phyloP scores from a whole-genome alignment of 257 asterid genomes.

The Solanum rostratum region DNA sequence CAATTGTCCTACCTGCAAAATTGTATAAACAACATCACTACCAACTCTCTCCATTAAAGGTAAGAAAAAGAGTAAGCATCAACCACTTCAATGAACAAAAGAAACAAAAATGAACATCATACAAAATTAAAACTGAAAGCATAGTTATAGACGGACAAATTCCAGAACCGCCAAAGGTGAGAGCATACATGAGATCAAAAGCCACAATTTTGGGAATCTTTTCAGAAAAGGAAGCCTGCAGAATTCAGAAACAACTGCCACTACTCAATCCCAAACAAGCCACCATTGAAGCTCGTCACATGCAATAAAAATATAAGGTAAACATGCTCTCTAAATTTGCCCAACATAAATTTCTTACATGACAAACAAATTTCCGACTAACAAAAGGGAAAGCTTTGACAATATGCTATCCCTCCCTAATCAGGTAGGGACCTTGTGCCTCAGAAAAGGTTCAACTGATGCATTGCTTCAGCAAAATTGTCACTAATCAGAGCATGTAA shows the following conservation, averaged over 20 bases:
- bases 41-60: background rate
- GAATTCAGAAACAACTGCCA: background rate
- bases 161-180: background rate
- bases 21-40: background rate
- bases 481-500: background rate
- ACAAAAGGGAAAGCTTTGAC: background rate
- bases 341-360: background rate
- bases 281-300: background rate
- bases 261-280: background rate
- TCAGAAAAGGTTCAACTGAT: background rate
- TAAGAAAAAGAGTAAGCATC: background rate
- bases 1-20: background rate
- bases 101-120: background rate
- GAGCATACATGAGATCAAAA: background rate
- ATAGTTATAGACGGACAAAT: background rate
- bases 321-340: background rate
- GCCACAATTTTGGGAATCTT: background rate
- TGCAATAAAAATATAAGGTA: background rate
- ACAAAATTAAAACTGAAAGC: background rate
- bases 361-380: background rate
- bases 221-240: background rate
- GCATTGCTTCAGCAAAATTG: background rate
- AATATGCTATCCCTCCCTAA: background rate
- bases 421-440: background rate
- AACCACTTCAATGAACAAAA: background rate